Conservation (phyloP, 2,329 filamentous ascomycete species). For the Xylariaceae sp. region DNA sequence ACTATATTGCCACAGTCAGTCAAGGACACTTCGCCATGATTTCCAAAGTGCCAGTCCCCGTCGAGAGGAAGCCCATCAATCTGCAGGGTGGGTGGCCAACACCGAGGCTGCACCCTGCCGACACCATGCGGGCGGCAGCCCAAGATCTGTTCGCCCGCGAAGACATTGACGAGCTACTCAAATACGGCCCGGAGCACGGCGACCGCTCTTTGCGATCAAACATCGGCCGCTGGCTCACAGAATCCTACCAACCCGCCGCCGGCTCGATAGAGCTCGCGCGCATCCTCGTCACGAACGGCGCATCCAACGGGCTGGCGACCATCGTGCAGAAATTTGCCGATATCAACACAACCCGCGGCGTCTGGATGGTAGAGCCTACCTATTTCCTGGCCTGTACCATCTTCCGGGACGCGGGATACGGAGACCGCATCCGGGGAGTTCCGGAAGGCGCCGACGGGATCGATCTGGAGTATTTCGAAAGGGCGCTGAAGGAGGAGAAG, state of each 20-base stretch:
- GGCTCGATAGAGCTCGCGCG: slow-evolving; percentile 41
- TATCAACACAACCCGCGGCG: slow-evolving; percentile 50
- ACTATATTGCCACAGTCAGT: too few relatives aligned
- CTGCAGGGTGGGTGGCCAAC: slow-evolving; percentile 24
- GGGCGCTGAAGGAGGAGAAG: slow-evolving; percentile 31
- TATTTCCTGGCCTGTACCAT: slow-evolving; percentile 60
- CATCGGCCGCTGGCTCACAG: slow-evolving; percentile 52
- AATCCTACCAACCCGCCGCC: slow-evolving; percentile 40
- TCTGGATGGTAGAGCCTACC: slow-evolving; percentile 60
- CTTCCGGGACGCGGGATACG: slow-evolving; percentile 58
- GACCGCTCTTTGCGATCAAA: slow-evolving; percentile 43
- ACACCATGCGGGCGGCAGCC: slow-evolving; percentile 44
- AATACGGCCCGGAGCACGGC: slow-evolving; percentile 58
- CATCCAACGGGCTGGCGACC: slow-evolving; percentile 56
- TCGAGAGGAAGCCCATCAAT: too few relatives aligned
- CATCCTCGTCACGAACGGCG: slow-evolving; percentile 58
- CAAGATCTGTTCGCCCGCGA: slow-evolving; percentile 41
- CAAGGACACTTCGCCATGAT: too few relatives aligned
- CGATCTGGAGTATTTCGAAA: slow-evolving; percentile 46
- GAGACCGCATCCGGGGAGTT: slow-evolving; percentile 47
- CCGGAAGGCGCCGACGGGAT: slow-evolving; percentile 56
- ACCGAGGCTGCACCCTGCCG: slow-evolving; percentile 43
- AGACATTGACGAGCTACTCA: slow-evolving; percentile 42
- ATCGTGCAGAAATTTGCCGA: slow-evolving; percentile 60
- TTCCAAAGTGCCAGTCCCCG: too few relatives aligned